Evolutionary conservation across 1,139 yeast species (phyloP), one percentile per base, ranked within the genome.

Genomic region (Saccharomyces hybrid): DNA sequence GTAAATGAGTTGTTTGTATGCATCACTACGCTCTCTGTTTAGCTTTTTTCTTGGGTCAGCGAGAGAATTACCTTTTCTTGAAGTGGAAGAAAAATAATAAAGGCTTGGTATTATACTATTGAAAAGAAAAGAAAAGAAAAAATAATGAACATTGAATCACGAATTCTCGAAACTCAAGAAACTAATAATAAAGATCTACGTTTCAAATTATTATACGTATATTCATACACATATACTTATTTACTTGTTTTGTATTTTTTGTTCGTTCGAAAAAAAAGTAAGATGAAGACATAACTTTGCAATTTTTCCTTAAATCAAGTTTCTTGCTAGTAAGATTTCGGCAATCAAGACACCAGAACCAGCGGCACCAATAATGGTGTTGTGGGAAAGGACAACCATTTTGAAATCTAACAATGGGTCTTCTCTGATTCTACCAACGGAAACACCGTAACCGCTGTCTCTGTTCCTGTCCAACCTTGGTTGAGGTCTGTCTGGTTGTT

Each of bases 281-380:
- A 27, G 47, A 16, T 26, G 23, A 19, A 28, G 23, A 49, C 16
- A 32, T 9, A 11, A 19, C 25, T 19, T 38, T 5, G n/a, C 23
- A 48, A 31, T n/a, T n/a, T 16, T 13, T 26, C 9, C 29, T 69
- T 79, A 90, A 62, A 91, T 80, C 65, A 89, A 75, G 56, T 82
- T 79, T 76, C 86, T 89, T 54, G 93, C 93, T 59, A 80, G 75
- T 65, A 93, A 79, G 57, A 89, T 78, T 75, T 93, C 99, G 51
- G 96, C 99, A 72, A 95, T 93, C 72, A 93, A 82, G 58, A 93
- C 79, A 72, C 99, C 99, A n/a, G 98, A 88, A 68, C 99, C 99
- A 31, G 99, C 99, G 66, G 99, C 99, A 68, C 99, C 99, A 63
- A 93, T 88, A 65, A 93, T 82, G 55, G 99, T 93, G 78, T 93